Base-by-base conservation (phyloP, 257 asterid species). In the Lithospermum erythrorhizon region DNA sequence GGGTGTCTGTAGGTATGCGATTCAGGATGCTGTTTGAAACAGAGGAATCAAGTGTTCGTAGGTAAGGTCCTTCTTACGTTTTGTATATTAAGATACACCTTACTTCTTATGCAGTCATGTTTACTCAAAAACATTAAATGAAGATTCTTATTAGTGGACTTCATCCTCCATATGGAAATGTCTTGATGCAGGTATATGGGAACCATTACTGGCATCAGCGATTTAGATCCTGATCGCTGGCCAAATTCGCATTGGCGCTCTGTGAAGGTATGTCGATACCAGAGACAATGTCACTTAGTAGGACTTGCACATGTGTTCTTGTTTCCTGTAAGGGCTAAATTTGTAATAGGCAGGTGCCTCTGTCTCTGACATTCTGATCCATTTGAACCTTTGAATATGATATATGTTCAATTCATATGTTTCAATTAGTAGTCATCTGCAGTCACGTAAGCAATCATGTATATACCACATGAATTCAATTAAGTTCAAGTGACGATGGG, bases 211-310 rank as follows among this genome's bases (percentile, higher is more conserved):
- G 94, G 95, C 59, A 81, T 89, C 60, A 61, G 91, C 64, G 97
- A 89, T 66, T 71, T 86, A 73, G 97, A 89, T 78, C 83, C 94
- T 55, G 95, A 71, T 72, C 94, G 94, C 66, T 89, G 97, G 96
- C 87, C 84, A n/a, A 89, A 76, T 75, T 89, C 97, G 9, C 94
- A 89, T 70, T 89, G 95, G 95, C 94, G 95, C 55, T 86, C 97
- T 3, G 94, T 89, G 61, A 86, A 89, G 95, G 95, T 89, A 70
- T 57, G 73, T 57, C 41, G 41, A 32, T 51, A 30, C 18, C 27
- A 60, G 56, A 15, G 20, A 37, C 25, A 18, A 8, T 5, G 41
- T 35, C 15, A 1, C 3, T 35, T 35, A 35, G 11, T 8, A 35
- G 47, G 9, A 8, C 47, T 9, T 35, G 15, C 14, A 35, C 47